phyloP scores from a whole-genome alignment of 768 basidiomycete genomes.

The Tulasnella calospora region DNA sequence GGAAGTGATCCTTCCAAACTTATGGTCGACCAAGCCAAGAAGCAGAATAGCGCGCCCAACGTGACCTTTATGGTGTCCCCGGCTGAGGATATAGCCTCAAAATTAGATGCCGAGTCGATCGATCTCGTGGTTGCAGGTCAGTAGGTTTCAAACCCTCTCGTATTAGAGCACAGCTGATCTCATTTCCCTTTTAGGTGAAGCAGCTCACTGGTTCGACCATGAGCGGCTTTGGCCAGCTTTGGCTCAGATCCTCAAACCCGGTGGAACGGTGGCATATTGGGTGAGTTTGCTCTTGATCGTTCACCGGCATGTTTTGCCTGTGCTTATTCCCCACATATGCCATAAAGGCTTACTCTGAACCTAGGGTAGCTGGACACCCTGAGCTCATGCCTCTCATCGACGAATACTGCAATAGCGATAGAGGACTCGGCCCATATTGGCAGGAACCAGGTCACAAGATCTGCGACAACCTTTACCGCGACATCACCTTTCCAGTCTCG shows the following conservation, averaged over 20 bases:
- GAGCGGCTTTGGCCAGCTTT: slow-evolving; percentile 33
- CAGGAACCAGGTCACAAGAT: slow-evolving; percentile 69
- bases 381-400: slow-evolving; percentile 54
- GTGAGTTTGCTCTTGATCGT: slow-evolving; percentile 6
- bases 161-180: not conserved
- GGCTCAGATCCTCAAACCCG: slow-evolving; percentile 30
- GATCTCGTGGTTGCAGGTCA: slow-evolving; percentile 36
- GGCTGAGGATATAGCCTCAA: slow-evolving; percentile 31
- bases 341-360: slow-evolving; percentile 54
- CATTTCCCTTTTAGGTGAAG: slow-evolving; percentile 30
- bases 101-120: slow-evolving; percentile 29
- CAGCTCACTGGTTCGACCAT: slow-evolving; percentile 38
- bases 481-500: slow-evolving; percentile 45
- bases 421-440: slow-evolving; percentile 66
- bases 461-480: slow-evolving; percentile 62
- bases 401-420: slow-evolving; percentile 40
- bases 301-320: not conserved
- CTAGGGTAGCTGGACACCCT: slow-evolving; percentile 58
- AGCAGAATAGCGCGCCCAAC: slow-evolving; percentile 4
- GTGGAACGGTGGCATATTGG: slow-evolving; percentile 36
- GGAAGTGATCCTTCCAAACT: slow-evolving; percentile 25
- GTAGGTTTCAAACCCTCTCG: not conserved
- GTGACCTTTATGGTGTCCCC: not conserved
- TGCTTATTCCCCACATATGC: not conserved
- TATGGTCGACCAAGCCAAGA: slow-evolving; percentile 28